These are phyloP conservation scores for Erythrophleum fordii DNA, from an alignment of 306 rosid species.

Conservation along the genomic window DNA sequence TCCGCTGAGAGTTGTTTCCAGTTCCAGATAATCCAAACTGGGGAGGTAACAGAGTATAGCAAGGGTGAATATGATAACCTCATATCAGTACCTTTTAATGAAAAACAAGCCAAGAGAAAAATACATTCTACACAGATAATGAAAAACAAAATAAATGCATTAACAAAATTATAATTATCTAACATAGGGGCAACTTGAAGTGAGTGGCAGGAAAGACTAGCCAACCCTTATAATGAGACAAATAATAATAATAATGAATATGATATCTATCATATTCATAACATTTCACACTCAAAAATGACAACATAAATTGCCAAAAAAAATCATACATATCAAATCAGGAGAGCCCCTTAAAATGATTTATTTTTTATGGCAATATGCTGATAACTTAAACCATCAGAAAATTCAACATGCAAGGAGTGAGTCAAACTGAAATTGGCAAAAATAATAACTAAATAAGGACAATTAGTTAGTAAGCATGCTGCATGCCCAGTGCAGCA, in stretches of 20 bases:
- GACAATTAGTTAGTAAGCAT: conserved; percentile 26
- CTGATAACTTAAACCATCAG: background rate
- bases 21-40: conserved; percentile 80
- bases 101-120: conserved; percentile 11
- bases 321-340: background rate
- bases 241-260: background rate
- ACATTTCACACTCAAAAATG: background rate
- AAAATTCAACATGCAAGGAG: background rate
- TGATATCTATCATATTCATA: background rate
- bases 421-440: conserved; percentile 24
- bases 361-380: background rate
- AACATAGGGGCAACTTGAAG: background rate
- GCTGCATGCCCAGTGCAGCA: conserved; percentile 25
- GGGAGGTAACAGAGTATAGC: conserved; percentile 33
- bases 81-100: conserved; percentile 17
- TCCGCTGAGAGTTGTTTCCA: conserved; percentile 85
- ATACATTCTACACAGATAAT: conserved; percentile 16
- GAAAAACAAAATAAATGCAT: conserved; percentile 19
- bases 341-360: conserved; percentile 4
- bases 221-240: background rate
- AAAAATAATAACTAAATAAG: background rate
- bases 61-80: conserved; percentile 32
- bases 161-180: background rate
- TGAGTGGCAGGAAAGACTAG: conserved; percentile 18
- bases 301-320: background rate